A percentile compares a stretch with the other conserved stretches of the same genome.
Evolutionary conservation across 2,329 filamentous ascomycete genomes (phyloP).

Genomic region (Thelonectria olida): DNA sequence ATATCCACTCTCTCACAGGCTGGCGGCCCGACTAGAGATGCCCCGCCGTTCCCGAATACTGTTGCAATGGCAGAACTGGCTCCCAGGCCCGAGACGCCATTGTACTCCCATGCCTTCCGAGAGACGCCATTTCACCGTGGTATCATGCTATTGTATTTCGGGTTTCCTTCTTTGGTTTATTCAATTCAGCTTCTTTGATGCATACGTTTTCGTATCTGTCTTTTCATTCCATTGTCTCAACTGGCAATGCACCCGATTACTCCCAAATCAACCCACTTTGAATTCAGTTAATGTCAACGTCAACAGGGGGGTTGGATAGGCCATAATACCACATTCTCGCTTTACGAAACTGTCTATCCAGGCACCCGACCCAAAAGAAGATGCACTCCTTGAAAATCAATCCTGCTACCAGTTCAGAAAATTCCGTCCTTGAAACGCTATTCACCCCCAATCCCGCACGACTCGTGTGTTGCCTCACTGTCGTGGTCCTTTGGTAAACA

Average conservation of each 20-base stretch:
- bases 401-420: neutral
- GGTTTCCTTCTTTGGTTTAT: neutral
- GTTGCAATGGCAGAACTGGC: constrained; percentile 4
- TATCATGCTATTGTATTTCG: neutral
- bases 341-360: too few species aligned
- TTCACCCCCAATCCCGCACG: neutral
- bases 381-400: neutral
- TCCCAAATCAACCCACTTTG: too few species aligned
- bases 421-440: neutral
- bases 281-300: too few species aligned
- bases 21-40: constrained; percentile 15
- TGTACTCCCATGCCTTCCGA: neutral
- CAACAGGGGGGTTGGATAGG: too few species aligned
- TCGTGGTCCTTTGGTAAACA: neutral
- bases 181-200: constrained; percentile 29
- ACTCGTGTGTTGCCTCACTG: too few species aligned
- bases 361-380: neutral
- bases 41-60: constrained; percentile 7
- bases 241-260: too few species aligned
- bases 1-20: constrained; percentile 4
- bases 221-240: too few species aligned
- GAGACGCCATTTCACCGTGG: too few species aligned
- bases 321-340: too few species aligned
- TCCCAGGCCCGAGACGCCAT: constrained; percentile 36
- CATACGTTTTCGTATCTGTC: too few species aligned